A percentile compares a stretch with the other conserved stretches of the same genome.
Conservation (phyloP, 2,329 filamentous ascomycete genomes). For the Sclerotinia spermophila region DNA sequence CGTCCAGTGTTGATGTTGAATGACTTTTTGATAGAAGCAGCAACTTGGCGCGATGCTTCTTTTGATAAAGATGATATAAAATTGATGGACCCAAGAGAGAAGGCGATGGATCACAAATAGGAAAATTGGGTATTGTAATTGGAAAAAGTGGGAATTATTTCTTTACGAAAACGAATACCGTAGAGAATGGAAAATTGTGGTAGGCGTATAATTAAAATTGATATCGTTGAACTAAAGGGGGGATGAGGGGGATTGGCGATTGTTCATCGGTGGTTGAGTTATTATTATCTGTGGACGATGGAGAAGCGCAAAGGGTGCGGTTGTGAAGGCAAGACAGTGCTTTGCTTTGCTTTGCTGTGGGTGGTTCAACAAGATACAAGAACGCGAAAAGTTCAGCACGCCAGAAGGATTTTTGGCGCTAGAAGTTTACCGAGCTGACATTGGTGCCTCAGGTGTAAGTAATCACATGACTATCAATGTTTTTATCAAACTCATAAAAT, state of each 20-base stretch:
- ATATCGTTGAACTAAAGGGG: slow-evolving; percentile 12
- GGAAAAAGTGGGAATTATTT: slow-evolving; percentile 12
- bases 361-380: background rate
- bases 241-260: slow-evolving; percentile 7
- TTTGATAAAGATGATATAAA: slow-evolving; percentile 16
- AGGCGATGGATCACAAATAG: slow-evolving; percentile 15
- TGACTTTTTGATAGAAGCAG: slow-evolving; percentile 33
- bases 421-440: background rate
- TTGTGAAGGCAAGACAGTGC: background rate
- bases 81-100: slow-evolving; percentile 17
- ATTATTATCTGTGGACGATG: background rate
- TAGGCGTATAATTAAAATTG: slow-evolving; percentile 8
- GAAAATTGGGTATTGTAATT: slow-evolving; percentile 4
- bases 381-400: slow-evolving; percentile 13
- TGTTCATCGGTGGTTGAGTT: slow-evolving; percentile 4
- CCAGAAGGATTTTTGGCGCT: slow-evolving; percentile 2
- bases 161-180: background rate
- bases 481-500: background rate
- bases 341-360: background rate
- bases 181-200: background rate
- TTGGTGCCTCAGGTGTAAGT: background rate
- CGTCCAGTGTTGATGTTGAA: slow-evolving; percentile 35
- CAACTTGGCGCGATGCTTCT: slow-evolving; percentile 36
- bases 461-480: background rate
- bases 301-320: slow-evolving; percentile 1